A percentile compares a stretch with the other conserved stretches of the same genome.
These are phyloP conservation scores for Xylaria telfairii DNA, from an alignment of 495 filamentous ascomycete genomes.

Conservation along the genomic window DNA sequence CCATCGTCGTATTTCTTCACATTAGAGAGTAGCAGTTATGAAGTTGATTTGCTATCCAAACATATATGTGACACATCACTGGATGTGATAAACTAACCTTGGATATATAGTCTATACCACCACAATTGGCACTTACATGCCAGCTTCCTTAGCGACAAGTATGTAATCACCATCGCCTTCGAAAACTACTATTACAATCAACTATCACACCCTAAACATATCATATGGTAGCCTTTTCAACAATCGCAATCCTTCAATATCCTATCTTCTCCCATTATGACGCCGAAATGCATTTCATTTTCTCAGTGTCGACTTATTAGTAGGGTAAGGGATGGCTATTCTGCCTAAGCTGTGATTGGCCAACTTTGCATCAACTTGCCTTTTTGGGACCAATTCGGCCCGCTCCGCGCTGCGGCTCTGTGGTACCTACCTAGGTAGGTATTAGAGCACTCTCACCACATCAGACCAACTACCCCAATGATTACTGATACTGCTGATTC, in stretches of 20 bases:
- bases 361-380: not conserved
- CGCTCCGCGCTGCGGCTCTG: conserved; percentile 5
- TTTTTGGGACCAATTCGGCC: not conserved
- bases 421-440: too few relatives aligned
- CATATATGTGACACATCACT: not conserved
- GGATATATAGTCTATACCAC: too few relatives aligned
- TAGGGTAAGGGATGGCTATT: not conserved
- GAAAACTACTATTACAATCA: not conserved
- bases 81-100: too few relatives aligned
- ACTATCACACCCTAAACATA: not conserved
- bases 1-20: not conserved
- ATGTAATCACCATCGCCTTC: not conserved
- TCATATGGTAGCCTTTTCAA: not conserved
- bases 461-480: not conserved
- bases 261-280: not conserved
- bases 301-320: not conserved
- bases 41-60: not conserved
- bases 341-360: not conserved
- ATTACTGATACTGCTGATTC: not conserved
- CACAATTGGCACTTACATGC: not conserved
- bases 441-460: not conserved
- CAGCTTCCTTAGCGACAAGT: too few relatives aligned
- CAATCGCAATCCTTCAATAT: not conserved
- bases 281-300: not conserved
- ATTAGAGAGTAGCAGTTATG: not conserved